Evolutionary conservation across 106 monocot species (phyloP), one percentile per base, ranked within the genome.

Genomic region (Alisma plantagoaquatica): DNA sequence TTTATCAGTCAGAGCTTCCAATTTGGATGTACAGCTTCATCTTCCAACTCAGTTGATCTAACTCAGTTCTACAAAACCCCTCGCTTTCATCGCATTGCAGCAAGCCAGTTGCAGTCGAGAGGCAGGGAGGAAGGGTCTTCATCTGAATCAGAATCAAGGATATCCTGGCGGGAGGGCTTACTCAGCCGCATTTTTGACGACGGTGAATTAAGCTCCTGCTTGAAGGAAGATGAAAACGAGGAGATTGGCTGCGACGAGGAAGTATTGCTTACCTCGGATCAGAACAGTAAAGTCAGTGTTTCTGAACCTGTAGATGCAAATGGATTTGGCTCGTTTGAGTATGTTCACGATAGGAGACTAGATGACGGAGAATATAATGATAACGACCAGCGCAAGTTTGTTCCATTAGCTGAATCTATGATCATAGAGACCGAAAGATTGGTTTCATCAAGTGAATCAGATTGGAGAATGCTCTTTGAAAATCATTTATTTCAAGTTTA

Each of bases 161-260:
- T 93, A 51, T 93, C 93, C 43, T 87, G 87, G 93, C 51, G 87
- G 57, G 87, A 87, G 51, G 93, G 93, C 46, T 59, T 93, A 10
- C 65, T 79, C 26, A 80, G 93, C 70, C 72, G 78, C 58, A 92
- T 86, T 25, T 81, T 78, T 61, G 70, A 85, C 51, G 75, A 68
- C 64, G 75, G 72, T 31, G 76, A 92, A 6, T 54, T 82, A 38
- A 70, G 62, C 62, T 62, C 60, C 46, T 63, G 53, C 59, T 46
- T 51, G 10, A 70, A 54, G 67, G 49, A 76, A 6, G 69, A 64
- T 3, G 82, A 82, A 56, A 67, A 75, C 57, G 81, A 81, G 16
- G 10, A 61, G 29, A 33, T n/a, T 42, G 46, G 35, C 48, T 44
- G 4, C 43, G 26, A 21, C 22, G 54, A n/a, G 32, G 75, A 60